Conservation (phyloP, 2,329 filamentous ascomycete genomes). For the Pseudohalonectria lignicola region DNA sequence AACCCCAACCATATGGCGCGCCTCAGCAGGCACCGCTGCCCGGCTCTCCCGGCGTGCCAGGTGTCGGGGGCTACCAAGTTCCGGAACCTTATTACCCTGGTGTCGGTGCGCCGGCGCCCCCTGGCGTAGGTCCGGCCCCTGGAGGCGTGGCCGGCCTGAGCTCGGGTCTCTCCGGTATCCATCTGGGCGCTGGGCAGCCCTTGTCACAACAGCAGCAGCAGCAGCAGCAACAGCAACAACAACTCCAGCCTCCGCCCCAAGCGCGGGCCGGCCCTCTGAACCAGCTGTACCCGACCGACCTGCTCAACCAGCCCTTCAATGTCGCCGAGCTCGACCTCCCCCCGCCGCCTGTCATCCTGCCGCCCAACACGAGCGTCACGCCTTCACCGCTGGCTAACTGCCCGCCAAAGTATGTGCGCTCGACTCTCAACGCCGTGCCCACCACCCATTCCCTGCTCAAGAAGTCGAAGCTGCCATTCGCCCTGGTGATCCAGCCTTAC, state of each 20-base stretch:
- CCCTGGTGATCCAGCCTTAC: constrained; percentile 92
- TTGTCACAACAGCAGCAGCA: constrained; percentile 36
- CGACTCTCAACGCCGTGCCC: constrained; percentile 87
- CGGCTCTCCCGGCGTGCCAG: no score
- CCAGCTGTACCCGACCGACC: constrained; percentile 83
- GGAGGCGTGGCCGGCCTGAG: constrained; percentile 62
- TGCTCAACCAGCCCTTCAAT: constrained; percentile 88
- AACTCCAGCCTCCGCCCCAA: constrained; percentile 37
- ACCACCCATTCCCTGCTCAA: constrained; percentile 89
- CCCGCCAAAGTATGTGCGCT: constrained; percentile 86
- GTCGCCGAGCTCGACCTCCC: constrained; percentile 85
- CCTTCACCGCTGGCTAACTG: constrained; percentile 88
- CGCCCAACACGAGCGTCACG: constrained; percentile 79
- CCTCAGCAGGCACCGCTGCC: constrained; percentile 23
- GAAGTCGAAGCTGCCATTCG: constrained; percentile 92
- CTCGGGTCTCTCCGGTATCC: constrained; percentile 77
- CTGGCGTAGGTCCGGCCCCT: constrained; percentile 13
- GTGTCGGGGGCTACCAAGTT: constrained; percentile 53
- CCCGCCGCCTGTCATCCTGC: constrained; percentile 82
- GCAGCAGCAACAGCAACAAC: constrained; percentile 38
- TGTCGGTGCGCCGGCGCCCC: constrained; percentile 22
- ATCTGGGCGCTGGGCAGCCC: constrained; percentile 54
- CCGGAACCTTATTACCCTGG: constrained; percentile 56
- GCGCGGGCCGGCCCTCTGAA: constrained; percentile 51
- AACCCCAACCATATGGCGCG: constrained; percentile 29